Evolutionary conservation across 1,284 basidiomycete species (phyloP).

Genomic region (Apiotrichum mycotoxinovorans): DNA sequence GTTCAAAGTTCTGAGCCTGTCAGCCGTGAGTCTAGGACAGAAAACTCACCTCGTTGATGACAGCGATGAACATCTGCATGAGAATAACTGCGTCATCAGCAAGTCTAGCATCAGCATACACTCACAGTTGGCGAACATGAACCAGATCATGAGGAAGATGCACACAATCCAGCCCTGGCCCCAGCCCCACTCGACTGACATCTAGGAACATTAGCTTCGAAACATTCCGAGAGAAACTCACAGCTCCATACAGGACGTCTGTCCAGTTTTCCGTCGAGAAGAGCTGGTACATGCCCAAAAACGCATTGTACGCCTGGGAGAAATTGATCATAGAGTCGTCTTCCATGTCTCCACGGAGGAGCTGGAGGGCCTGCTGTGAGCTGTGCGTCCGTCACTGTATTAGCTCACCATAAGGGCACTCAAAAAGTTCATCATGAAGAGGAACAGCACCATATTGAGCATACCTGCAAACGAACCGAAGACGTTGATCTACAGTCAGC

Average conservation of each 20-base stretch:
- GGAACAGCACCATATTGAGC: constrained; percentile 88
- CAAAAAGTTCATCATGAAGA: constrained; percentile 83
- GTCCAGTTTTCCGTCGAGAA: constrained; percentile 97
- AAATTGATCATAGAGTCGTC: constrained; percentile 64
- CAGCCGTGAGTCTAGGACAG: not conserved
- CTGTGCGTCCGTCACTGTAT: constrained; percentile 8
- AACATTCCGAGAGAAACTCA: constrained; percentile 29
- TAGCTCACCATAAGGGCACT: constrained; percentile 74
- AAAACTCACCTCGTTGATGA: constrained; percentile 73
- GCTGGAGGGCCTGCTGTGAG: constrained; percentile 43
- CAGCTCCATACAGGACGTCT: constrained; percentile 68
- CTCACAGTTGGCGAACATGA: constrained; percentile 89
- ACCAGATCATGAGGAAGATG: constrained; percentile 78
- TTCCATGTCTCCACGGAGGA: constrained; percentile 65
- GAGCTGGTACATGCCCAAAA: constrained; percentile 80
- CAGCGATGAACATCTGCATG: constrained; percentile 97
- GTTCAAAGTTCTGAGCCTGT: constrained; percentile 71
- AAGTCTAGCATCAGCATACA: constrained; percentile 3
- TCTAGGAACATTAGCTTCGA: constrained; percentile 18
- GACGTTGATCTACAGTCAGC: constrained; percentile 63
- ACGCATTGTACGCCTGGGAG: constrained; percentile 82
- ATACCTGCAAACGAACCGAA: constrained; percentile 91
- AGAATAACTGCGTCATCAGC: constrained; percentile 67
- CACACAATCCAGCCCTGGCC: constrained; percentile 71
- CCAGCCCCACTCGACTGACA: constrained; percentile 60